These are phyloP conservation scores for Tetrahymena malaccensis DNA, from an alignment of 73 alveolate species.

Conservation along the genomic window DNA sequence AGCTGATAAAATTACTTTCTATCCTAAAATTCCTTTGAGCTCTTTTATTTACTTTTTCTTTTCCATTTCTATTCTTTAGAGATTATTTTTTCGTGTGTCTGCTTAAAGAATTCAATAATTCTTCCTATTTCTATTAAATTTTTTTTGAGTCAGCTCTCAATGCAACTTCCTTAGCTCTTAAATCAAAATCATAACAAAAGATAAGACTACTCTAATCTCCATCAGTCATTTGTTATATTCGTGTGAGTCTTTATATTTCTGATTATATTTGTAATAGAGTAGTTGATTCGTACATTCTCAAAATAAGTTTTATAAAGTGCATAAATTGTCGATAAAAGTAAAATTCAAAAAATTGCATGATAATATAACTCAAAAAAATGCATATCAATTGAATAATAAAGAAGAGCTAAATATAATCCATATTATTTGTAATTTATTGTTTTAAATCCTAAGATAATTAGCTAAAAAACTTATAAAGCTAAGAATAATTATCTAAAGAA, in stretches of 20 bases:
- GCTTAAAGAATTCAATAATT: background rate
- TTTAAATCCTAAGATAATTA: background rate
- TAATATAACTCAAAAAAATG: background rate
- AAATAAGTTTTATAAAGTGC: background rate
- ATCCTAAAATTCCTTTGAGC: background rate
- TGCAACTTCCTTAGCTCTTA: background rate
- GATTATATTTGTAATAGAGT: background rate
- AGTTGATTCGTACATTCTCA: background rate
- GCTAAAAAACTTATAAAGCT: background rate
- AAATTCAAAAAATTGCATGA: background rate
- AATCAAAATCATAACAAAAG: background rate
- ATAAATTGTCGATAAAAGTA: background rate
- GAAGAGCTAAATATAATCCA: background rate
- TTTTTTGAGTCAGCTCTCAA: background rate
- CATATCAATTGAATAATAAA: background rate
- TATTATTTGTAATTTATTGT: background rate
- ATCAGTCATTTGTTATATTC: background rate
- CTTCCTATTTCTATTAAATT: background rate
- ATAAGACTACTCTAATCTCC: background rate
- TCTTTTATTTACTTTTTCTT: background rate
- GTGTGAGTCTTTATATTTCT: background rate
- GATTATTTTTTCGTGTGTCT: background rate
- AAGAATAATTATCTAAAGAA: background rate
- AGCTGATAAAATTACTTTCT: background rate
- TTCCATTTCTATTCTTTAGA: background rate